Conservation (phyloP, 2,329 filamentous ascomycete genomes). For the Colletotrichum tamarilloi region DNA sequence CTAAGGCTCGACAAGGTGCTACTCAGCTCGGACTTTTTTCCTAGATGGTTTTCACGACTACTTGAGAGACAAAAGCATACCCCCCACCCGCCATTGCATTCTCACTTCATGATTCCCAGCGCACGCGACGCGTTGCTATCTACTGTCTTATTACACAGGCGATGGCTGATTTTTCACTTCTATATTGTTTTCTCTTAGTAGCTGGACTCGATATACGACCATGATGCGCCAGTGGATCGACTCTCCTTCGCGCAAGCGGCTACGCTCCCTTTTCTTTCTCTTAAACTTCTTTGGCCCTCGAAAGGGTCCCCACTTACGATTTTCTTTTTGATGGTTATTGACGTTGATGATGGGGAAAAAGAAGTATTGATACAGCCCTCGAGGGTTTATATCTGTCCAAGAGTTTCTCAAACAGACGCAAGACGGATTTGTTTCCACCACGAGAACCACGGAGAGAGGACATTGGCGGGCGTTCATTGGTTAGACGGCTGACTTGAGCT, state of each 20-base stretch:
- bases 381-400: constrained; percentile 24
- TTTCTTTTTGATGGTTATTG: constrained; percentile 24
- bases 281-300: constrained; percentile 19
- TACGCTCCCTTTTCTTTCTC: constrained; percentile 11
- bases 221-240: constrained; percentile 33
- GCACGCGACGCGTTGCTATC: constrained; percentile 29
- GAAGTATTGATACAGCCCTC: constrained; percentile 30
- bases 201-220: constrained; percentile 34
- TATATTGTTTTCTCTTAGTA: constrained; percentile 34
- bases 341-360: constrained; percentile 26
- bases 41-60: constrained; percentile 9
- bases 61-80: constrained; percentile 30
- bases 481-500: constrained; percentile 5
- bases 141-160: constrained; percentile 23
- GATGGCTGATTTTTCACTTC: constrained; percentile 23
- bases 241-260: constrained; percentile 25
- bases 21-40: background rate
- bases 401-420: constrained; percentile 29
- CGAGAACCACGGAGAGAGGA: constrained; percentile 23
- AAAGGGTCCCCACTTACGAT: constrained; percentile 16
- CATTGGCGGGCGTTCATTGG: constrained; percentile 30
- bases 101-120: constrained; percentile 37
- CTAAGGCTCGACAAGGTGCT: constrained; percentile 42
- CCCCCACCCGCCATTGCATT: constrained; percentile 30
- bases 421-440: constrained; percentile 33